These are phyloP conservation scores for Penicillium parvum DNA, from an alignment of 495 filamentous ascomycete genomes.

Conservation along the genomic window DNA sequence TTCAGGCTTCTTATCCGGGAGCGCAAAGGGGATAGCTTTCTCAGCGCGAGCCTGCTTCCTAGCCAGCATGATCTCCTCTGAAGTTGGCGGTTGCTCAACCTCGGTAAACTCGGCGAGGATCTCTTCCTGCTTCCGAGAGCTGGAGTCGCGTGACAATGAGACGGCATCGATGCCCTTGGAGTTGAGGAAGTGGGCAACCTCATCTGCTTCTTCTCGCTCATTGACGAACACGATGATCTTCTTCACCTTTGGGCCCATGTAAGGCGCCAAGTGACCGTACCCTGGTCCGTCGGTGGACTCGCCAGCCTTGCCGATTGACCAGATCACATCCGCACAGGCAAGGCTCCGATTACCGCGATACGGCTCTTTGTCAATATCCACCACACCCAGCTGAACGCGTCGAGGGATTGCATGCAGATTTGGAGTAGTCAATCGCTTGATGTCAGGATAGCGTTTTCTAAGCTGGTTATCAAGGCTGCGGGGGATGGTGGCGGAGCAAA, in stretches of 20 bases:
- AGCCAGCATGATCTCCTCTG: constrained; percentile 36
- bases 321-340: constrained; percentile 91
- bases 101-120: constrained; percentile 74
- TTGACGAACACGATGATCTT: constrained; percentile 97
- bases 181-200: constrained; percentile 72
- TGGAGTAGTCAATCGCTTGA: constrained; percentile 81
- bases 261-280: constrained; percentile 27
- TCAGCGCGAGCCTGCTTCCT: constrained; percentile 30
- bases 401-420: constrained; percentile 95
- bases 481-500: constrained; percentile 96
- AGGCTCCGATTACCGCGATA: constrained; percentile 87
- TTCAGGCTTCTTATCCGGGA: constrained; percentile 16
- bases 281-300: constrained; percentile 30
- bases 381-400: constrained; percentile 87
- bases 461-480: constrained; percentile 78
- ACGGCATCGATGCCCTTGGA: constrained; percentile 85
- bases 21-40: constrained; percentile 31
- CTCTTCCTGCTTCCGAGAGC: constrained; percentile 65
- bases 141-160: constrained; percentile 76
- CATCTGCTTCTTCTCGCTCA: constrained; percentile 81
- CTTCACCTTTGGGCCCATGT: constrained; percentile 57
- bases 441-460: constrained; percentile 73
- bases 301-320: constrained; percentile 81
- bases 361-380: constrained; percentile 83
- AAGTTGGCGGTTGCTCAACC: constrained; percentile 39